Evolutionary conservation across 1,139 yeast species (phyloP).

Genomic region (Candida buenavistaensis): DNA sequence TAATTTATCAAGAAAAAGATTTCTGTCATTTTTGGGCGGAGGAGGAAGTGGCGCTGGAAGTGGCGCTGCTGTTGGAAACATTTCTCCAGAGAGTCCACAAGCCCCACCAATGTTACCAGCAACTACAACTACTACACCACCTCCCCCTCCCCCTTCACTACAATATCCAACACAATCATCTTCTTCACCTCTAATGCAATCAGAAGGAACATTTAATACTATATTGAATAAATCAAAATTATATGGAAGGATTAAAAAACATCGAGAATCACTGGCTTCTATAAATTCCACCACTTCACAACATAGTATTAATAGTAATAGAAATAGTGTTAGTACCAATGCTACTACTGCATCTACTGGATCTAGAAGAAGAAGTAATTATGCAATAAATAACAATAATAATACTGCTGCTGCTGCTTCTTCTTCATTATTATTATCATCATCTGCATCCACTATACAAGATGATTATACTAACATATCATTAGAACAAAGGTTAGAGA

Average conservation of each 20-base stretch:
- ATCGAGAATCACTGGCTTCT: conserved; percentile 40
- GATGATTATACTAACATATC: conserved; percentile 7
- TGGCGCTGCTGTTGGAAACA: conserved; percentile 7
- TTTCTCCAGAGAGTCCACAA: conserved; percentile 1
- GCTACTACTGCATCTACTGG: conserved; percentile 17
- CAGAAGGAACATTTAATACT: conserved; percentile 28
- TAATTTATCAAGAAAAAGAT: conserved; percentile 22
- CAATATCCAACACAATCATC: conserved; percentile 1
- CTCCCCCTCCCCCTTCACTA: background rate
- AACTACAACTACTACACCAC: conserved; percentile 1
- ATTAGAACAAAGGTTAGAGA: conserved; percentile 30
- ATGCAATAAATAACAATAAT: conserved; percentile 8
- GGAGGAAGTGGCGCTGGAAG: background rate
- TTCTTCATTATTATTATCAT: conserved; percentile 6
- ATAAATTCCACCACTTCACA: conserved; percentile 26
- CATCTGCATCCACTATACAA: conserved; percentile 7
- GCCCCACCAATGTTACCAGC: conserved; percentile 7
- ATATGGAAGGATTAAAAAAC: conserved; percentile 39
- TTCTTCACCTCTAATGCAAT: conserved; percentile 3
- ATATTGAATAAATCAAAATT: conserved; percentile 38
- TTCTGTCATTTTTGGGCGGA: conserved; percentile 25
- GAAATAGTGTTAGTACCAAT: conserved; percentile 28
- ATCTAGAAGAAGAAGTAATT: conserved; percentile 28
- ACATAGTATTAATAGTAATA: conserved; percentile 18
- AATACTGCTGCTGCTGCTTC: conserved; percentile 7